Evolutionary conservation across 2,329 filamentous ascomycete species (phyloP).

Genomic region (Calonectria montana): DNA sequence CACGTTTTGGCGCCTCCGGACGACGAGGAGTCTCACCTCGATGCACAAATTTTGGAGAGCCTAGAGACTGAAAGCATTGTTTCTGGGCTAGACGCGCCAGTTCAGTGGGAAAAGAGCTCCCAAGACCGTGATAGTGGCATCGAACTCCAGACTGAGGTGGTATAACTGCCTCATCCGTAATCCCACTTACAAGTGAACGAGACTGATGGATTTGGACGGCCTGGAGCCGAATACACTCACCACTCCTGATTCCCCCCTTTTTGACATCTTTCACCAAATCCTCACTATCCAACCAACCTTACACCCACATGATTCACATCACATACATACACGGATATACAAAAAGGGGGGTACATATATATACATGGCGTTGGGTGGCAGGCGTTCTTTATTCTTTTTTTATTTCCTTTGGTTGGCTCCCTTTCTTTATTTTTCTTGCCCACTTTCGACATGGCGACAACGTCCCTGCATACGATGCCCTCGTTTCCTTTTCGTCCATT

Average conservation of each 20-base stretch:
- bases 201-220: constrained; percentile 19
- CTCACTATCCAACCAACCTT: constrained; percentile 22
- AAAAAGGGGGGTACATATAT: constrained; percentile 33
- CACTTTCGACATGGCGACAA: constrained; percentile 27
- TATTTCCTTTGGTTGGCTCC: constrained; percentile 7
- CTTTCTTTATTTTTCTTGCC: constrained; percentile 20
- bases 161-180: constrained; percentile 36
- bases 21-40: constrained; percentile 60
- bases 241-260: constrained; percentile 21
- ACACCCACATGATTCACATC: constrained; percentile 22
- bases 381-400: constrained; percentile 36
- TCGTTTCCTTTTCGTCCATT: constrained; percentile 2
- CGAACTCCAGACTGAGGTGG: constrained; percentile 57
- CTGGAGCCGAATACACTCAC: constrained; percentile 26
- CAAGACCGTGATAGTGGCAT: constrained; percentile 66
- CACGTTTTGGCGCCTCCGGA: constrained; percentile 78
- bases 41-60: constrained; percentile 30
- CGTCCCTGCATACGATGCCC: constrained; percentile 15
- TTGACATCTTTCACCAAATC: constrained; percentile 21
- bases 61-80: constrained; percentile 22
- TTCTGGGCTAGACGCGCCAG: constrained; percentile 33
- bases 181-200: background rate
- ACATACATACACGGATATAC: constrained; percentile 29
- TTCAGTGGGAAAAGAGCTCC: constrained; percentile 51
- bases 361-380: constrained; percentile 41